phyloP scores from a whole-genome alignment of 108 stramenopile genomes.

The Asterionellopsis glacialis region DNA sequence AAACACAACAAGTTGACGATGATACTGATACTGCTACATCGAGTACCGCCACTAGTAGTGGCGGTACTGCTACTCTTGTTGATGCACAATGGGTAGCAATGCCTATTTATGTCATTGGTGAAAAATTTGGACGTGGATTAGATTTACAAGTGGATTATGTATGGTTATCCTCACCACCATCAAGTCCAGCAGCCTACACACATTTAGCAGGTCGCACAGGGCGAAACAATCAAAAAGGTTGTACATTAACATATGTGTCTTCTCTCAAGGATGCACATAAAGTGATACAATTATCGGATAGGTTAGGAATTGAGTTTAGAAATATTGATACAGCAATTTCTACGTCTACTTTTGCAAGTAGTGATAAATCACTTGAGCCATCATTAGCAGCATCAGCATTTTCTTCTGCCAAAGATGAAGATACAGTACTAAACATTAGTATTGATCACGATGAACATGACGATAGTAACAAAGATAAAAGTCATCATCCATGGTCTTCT shows the following conservation, averaged over 20 bases:
- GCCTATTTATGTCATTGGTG: slow-evolving; percentile 52
- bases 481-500: too few species aligned
- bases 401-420: too few species aligned
- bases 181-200: slow-evolving; percentile 60
- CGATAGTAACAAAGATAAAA: too few species aligned
- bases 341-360: too few species aligned
- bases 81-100: slow-evolving; percentile 31
- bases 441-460: too few species aligned
- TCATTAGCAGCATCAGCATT: too few species aligned
- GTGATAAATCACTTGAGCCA: too few species aligned
- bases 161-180: slow-evolving; percentile 46
- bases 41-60: too few species aligned
- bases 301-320: neutral
- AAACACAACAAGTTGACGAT: too few species aligned
- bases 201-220: slow-evolving; percentile 78
- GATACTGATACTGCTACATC: neutral
- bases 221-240: slow-evolving; percentile 36
- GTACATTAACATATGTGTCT: slow-evolving; percentile 34
- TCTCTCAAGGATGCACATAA: neutral
- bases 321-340: too few species aligned
- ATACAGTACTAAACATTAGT: too few species aligned
- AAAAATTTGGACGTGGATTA: slow-evolving; percentile 66
- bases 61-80: too few species aligned
- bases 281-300: neutral
- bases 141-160: slow-evolving; percentile 65